A percentile compares a stretch with the other conserved stretches of the same genome.
Conservation (phyloP, 495 filamentous ascomycete species). For the Letharia columbiana region DNA sequence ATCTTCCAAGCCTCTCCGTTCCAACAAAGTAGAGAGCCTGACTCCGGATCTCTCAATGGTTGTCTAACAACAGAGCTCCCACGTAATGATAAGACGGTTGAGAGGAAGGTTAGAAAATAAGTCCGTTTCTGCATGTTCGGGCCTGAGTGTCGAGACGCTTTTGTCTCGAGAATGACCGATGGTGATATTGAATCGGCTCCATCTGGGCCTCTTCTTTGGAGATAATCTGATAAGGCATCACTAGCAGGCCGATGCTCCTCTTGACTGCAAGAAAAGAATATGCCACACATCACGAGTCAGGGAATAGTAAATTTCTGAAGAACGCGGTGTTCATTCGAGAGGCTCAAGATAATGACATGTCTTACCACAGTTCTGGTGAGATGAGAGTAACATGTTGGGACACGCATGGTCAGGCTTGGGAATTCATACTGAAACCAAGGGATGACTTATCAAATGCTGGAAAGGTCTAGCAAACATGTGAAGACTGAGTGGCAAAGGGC, state of each 20-base stretch:
- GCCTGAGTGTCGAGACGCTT: background rate
- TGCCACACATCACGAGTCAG: constrained; percentile 50
- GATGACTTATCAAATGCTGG: too few species aligned
- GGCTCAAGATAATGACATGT: background rate
- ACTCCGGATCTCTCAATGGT: constrained; percentile 53
- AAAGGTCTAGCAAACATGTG: background rate
- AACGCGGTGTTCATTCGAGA: background rate
- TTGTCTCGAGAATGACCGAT: constrained; percentile 17
- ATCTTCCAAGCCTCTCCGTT: constrained; percentile 97
- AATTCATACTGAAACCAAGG: too few species aligned
- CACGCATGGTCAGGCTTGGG: too few species aligned
- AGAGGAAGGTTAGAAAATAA: constrained; percentile 52
- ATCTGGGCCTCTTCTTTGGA: constrained; percentile 51
- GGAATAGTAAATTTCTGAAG: background rate
- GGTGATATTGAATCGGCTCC: constrained; percentile 30
- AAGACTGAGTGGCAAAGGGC: background rate
- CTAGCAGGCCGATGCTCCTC: constrained; percentile 30
- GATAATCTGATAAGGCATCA: constrained; percentile 35
- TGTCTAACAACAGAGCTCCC: constrained; percentile 64
- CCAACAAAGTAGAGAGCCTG: constrained; percentile 82
- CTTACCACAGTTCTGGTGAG: background rate
- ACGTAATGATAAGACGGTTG: constrained; percentile 79
- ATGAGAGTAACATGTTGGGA: too few species aligned
- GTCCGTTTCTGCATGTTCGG: constrained; percentile 10
- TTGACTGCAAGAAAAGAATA: constrained; percentile 48